Evolutionary conservation across 2,329 filamentous ascomycete genomes (phyloP).

Genomic region (Penicillium fuscoglaucum): DNA sequence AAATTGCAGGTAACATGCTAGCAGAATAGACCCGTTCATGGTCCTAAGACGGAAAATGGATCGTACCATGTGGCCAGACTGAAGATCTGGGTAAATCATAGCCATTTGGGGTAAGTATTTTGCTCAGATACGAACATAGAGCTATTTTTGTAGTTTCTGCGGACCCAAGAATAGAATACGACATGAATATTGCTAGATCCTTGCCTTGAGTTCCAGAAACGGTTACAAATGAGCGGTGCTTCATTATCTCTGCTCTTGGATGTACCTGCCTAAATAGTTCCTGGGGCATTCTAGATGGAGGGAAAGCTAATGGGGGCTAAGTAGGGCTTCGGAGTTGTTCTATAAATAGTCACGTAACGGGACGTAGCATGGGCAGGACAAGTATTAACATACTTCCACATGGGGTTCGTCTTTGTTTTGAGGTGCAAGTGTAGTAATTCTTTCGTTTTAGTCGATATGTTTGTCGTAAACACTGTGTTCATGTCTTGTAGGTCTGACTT

Average conservation of each 20-base stretch:
- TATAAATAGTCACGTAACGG: not conserved
- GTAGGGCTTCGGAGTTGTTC: not conserved
- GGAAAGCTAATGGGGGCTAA: not conserved
- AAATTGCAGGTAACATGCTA: no score
- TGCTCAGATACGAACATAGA: not conserved
- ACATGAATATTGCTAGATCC: not conserved
- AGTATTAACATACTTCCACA: not conserved
- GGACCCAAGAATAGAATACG: not conserved
- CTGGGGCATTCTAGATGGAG: not conserved
- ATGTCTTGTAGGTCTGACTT: not conserved
- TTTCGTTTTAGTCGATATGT: not conserved
- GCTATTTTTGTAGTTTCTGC: not conserved
- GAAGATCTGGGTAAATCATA: not conserved
- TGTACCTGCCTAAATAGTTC: not conserved
- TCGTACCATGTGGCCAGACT: not conserved
- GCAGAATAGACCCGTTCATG: not conserved
- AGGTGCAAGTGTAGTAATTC: not conserved
- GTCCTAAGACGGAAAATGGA: not conserved
- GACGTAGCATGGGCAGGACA: not conserved
- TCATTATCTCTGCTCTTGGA: not conserved
- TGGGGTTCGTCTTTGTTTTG: not conserved
- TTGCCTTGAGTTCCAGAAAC: no score
- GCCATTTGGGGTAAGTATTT: not conserved
- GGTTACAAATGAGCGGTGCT: no score
- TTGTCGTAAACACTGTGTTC: not conserved